These are phyloP conservation scores for Vaccinium corymbosum DNA, from an alignment of 148 eudicot species.

Conservation along the genomic window DNA sequence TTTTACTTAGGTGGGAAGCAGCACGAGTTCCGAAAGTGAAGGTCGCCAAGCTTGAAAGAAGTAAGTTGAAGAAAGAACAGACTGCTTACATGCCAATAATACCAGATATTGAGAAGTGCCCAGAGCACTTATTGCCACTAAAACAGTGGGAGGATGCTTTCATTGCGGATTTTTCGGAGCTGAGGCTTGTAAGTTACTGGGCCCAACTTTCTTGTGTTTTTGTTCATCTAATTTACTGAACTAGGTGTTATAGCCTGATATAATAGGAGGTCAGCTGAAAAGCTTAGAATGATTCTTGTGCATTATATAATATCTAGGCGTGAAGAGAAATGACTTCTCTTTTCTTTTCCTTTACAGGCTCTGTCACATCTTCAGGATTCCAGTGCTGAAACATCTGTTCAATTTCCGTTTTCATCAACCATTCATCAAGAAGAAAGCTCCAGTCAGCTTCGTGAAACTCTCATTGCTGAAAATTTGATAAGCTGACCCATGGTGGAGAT, in stretches of 20 bases:
- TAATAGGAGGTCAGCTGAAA: background rate
- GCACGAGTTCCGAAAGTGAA: constrained; percentile 71
- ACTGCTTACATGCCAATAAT: constrained; percentile 82
- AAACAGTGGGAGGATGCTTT: constrained; percentile 82
- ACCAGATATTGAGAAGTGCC: constrained; percentile 78
- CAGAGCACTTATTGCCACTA: constrained; percentile 59
- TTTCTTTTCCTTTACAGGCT: constrained; percentile 32
- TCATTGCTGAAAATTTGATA: constrained; percentile 8
- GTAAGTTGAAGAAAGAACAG: constrained; percentile 55
- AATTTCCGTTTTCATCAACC: constrained; percentile 16
- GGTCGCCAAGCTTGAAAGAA: constrained; percentile 57
- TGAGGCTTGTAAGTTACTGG: constrained; percentile 57
- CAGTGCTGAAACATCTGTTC: constrained; percentile 13
- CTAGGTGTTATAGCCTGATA: background rate
- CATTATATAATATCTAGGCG: background rate
- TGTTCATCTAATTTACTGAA: background rate
- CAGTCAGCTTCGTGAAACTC: constrained; percentile 18
- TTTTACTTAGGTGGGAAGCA: constrained; percentile 80
- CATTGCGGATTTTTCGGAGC: constrained; percentile 66
- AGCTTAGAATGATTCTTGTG: background rate
- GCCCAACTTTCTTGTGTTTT: background rate
- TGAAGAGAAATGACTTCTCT: background rate
- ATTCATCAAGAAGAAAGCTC: constrained; percentile 21
- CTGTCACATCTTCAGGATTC: constrained; percentile 37
- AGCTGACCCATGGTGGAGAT: constrained; percentile 8